Evolutionary conservation across 2,329 filamentous ascomycete genomes (phyloP), one percentile per base, ranked within the genome.

Genomic region (Aspergillus sp.): DNA sequence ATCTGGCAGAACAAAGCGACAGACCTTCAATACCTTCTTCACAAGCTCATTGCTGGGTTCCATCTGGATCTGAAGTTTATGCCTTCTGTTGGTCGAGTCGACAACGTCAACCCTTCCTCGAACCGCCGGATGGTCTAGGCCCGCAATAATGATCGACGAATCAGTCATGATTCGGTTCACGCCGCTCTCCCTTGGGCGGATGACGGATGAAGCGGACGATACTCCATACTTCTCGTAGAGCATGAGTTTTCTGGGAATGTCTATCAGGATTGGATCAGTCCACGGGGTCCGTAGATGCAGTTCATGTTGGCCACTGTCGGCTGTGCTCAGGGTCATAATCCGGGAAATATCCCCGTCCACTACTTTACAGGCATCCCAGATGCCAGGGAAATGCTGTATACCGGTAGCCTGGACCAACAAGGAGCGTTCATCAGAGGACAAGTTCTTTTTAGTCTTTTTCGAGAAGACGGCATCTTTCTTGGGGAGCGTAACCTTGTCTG

Each of bases 201-300:
- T 73, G 41, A 70, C 57, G 20, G 80, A 78, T 16, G 79, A 78
- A 45, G 76, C 71, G 55, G 82, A 83, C 49, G 83, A 82, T 34
- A 88, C 73, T 52, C 78, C 82, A 61, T 82, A 79, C 21, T 81
- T 76, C 57, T 88, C 84, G 52, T 85, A 80, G 19, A 84, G 68
- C 54, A 79, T 78, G 17, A 91, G 73, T 23, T 78, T 74, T 5
- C 54, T 61, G 2, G 88, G 86, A 2, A 91, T 71, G 0, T 80
- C 75, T n/a, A 91, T 73, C 41, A 84, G 84, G n/a, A 85, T 83
- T 11, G 88, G 77, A 48, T 81, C 81, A 52, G 86, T 86, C 88
- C 88, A 92, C 0, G 88, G 88, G 5, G 87, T 87, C 68, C 91
- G 88, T 9, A 89, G 74, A 58, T 86, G 89, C 14, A 93, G 71